Conservation (phyloP, 805 yeast species). For the Yarrowia divulgata region DNA sequence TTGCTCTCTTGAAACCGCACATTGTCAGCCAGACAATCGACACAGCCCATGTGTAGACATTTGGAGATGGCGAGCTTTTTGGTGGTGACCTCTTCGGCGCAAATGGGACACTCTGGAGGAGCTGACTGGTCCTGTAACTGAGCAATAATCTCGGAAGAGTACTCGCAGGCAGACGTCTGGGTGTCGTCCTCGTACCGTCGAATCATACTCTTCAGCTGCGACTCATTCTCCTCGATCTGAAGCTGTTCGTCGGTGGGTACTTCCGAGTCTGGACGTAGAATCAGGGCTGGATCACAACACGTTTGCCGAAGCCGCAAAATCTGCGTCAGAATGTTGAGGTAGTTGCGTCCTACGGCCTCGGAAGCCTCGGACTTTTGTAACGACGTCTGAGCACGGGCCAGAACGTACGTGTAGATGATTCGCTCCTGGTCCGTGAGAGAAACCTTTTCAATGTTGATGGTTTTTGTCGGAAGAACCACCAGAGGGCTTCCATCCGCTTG, state of each 20-base stretch:
- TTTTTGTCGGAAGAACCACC: conserved; percentile 79
- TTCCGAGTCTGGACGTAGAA: conserved; percentile 53
- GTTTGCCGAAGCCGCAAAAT: conserved; percentile 84
- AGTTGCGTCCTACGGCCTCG: conserved; percentile 59
- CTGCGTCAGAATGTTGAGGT: conserved; percentile 81
- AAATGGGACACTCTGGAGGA: conserved; percentile 81
- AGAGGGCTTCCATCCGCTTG: conserved; percentile 74
- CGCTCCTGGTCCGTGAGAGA: conserved; percentile 71
- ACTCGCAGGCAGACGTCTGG: not conserved
- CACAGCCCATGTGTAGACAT: conserved; percentile 84
- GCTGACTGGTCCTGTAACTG: conserved; percentile 43
- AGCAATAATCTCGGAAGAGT: conserved; percentile 6
- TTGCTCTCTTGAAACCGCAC: conserved; percentile 67
- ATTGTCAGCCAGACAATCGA: conserved; percentile 74
- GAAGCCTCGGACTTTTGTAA: conserved; percentile 45
- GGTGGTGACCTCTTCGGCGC: conserved; percentile 74
- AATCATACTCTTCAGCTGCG: conserved; percentile 6
- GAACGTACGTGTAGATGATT: conserved; percentile 70
- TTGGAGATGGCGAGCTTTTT: conserved; percentile 69
- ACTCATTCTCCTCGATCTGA: conserved; percentile 39
- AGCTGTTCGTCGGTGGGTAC: conserved; percentile 41
- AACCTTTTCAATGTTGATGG: conserved; percentile 71
- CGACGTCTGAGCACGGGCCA: conserved; percentile 64
- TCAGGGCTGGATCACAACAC: conserved; percentile 81
- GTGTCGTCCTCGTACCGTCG: conserved; percentile 2